Evolutionary conservation across 768 basidiomycete genomes (phyloP).

Genomic region (Trametes coccinea): DNA sequence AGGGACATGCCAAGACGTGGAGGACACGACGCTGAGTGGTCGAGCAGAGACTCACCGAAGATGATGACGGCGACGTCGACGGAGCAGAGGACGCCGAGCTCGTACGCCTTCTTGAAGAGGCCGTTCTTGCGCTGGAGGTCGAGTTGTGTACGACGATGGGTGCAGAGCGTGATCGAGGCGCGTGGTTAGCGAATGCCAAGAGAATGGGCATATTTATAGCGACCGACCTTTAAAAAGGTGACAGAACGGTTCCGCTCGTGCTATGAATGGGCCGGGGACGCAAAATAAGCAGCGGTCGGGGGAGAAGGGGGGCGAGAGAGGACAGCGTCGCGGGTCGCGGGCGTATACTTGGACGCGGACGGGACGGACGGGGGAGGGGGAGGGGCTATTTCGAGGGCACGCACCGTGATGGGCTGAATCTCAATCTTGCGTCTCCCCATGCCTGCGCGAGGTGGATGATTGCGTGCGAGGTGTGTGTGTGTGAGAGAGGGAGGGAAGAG

Average conservation of each 20-base stretch:
- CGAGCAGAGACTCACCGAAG: constrained; percentile 54
- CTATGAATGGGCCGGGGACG: constrained; percentile 49
- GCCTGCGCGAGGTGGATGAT: not conserved
- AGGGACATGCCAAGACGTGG: not conserved
- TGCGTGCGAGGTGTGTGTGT: not conserved
- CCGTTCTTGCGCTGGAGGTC: constrained; percentile 75
- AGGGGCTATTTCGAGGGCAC: constrained; percentile 38
- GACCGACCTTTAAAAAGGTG: constrained; percentile 82
- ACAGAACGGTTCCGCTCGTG: constrained; percentile 91
- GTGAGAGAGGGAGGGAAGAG: constrained; percentile 6
- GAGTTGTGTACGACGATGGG: constrained; percentile 17
- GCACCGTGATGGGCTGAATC: constrained; percentile 76
- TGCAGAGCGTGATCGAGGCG: constrained; percentile 19
- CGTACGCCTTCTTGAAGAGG: constrained; percentile 89
- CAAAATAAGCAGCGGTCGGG: constrained; percentile 32
- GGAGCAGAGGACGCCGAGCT: constrained; percentile 87
- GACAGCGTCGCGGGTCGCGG: constrained; percentile 13
- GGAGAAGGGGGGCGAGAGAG: constrained; percentile 28
- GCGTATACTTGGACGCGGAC: constrained; percentile 34
- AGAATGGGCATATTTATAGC: constrained; percentile 38
- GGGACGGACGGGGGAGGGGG: not conserved
- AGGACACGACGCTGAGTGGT: constrained; percentile 9
- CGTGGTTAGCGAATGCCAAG: constrained; percentile 61
- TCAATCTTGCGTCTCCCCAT: constrained; percentile 84
- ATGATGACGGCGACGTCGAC: constrained; percentile 89